Evolutionary conservation across 208 protist genomes (phyloP).

Genomic region (Porcisia hertigi): DNA sequence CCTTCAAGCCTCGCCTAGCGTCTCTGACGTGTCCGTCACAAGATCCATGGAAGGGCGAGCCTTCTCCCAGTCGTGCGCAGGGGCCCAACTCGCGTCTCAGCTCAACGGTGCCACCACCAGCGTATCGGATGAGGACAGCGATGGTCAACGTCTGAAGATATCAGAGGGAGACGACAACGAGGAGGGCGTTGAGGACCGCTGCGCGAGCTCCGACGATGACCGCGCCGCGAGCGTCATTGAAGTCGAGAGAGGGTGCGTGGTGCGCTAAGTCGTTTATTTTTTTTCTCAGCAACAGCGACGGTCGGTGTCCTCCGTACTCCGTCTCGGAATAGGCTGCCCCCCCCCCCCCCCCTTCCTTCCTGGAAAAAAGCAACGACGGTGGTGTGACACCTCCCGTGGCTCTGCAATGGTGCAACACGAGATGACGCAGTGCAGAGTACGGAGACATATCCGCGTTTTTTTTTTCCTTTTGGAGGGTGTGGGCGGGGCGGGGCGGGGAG

Average conservation of each 20-base stretch:
- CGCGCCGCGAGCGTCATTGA: background rate
- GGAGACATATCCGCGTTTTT: no score
- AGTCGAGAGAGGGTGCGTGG: background rate
- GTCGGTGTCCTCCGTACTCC: background rate
- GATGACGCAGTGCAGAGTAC: background rate
- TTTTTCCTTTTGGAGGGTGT: no score
- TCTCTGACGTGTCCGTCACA: slow-evolving; percentile 2
- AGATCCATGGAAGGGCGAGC: slow-evolving; percentile 9
- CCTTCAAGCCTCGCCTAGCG: slow-evolving; percentile 8
- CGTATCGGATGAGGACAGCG: background rate
- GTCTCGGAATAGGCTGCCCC: background rate
- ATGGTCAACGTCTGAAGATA: background rate
- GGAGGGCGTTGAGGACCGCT: background rate
- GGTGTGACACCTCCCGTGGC: background rate
- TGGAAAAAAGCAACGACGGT: background rate
- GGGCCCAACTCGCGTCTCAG: slow-evolving; percentile 10
- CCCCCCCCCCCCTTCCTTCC: no score
- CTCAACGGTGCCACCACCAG: background rate
- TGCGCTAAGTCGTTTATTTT: background rate
- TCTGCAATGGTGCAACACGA: background rate
- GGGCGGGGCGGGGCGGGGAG: no score
- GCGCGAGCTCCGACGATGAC: background rate
- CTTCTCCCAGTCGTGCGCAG: slow-evolving; percentile 19
- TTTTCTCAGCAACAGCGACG: background rate
- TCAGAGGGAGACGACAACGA: background rate